Base-by-base conservation (phyloP, 208 protist genomes). In the Leishmania aethiopica region DNA sequence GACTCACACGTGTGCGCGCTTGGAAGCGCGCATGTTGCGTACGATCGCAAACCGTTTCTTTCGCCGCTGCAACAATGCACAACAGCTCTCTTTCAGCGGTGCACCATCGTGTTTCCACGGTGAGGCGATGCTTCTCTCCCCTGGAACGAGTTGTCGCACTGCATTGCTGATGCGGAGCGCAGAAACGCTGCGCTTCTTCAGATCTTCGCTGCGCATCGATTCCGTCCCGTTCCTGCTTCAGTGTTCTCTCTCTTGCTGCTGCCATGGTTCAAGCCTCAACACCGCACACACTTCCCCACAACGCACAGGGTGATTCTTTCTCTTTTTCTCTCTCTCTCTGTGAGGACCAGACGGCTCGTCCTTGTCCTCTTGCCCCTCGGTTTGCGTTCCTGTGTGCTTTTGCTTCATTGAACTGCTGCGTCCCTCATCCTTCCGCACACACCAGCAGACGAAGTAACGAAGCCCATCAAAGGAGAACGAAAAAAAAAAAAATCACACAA, bases 141-240 rank as follows among this genome's bases (percentile, higher is more conserved):
- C 45, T 49, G 70, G 70, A 53, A 45, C 47, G 70, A 25, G 70
- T 74, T 35, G 70, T 49, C 70, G 22, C 45, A 74, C 70, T 47
- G 47, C 28, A 74, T 11, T 17, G 8, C 70, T 55, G 5, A 51
- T 74, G 70, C 45, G 47, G 47, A 74, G 8, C 1, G 10, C 70
- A 53, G 47, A 53, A 74, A 32, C 70, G 45, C 70, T 74, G 37
- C 47, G 4, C 70, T 55, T 74, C 17, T 35, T 55, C 40, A 73
- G 8, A 5, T 32, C 67, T 32, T n/a, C 45, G 40, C 67, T 73
- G 35, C 67, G 40, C 40, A 32, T 73, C 40, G 40, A 73, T 7
- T 6, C 67, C 10, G 67, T 72, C 67, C 40, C 67, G 22, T 47
- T 72, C 13, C 40, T 15, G 40, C 67, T 45, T 71, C 19, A 28